Evolutionary conservation across 2,329 filamentous ascomycete genomes (phyloP).

Genomic region (Tolypocladium nubicola): DNA sequence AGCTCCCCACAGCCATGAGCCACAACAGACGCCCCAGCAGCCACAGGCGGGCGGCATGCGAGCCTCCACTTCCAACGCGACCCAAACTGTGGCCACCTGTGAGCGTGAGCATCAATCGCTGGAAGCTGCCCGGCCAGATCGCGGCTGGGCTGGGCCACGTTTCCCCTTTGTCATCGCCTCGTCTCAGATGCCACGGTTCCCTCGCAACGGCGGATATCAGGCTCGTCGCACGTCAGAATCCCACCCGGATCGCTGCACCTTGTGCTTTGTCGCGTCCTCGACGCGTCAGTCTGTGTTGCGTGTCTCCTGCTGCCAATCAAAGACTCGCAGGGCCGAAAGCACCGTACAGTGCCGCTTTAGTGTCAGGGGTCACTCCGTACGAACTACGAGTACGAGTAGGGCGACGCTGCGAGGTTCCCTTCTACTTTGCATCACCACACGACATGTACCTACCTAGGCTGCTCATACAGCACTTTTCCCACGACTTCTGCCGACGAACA

Average conservation of each 20-base stretch:
- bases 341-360: neutral
- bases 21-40: neutral
- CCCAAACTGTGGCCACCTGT: neutral
- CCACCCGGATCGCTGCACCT: too few relatives aligned
- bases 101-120: neutral
- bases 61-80: neutral
- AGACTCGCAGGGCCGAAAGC: neutral
- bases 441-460: too few relatives aligned
- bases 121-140: neutral
- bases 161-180: neutral
- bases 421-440: too few relatives aligned
- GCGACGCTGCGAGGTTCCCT: too few relatives aligned
- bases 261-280: neutral
- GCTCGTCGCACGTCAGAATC: too few relatives aligned
- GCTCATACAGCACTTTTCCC: too few relatives aligned
- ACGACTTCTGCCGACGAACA: too few relatives aligned
- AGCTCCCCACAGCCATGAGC: too few relatives aligned
- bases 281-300: neutral
- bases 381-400: neutral
- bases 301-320: neutral
- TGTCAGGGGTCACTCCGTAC: neutral
- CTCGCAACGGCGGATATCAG: neutral
- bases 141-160: neutral
- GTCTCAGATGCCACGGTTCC: neutral
- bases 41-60: neutral